Percentiles rank a stretch among this genome's conserved stretches.
phyloP scores from a whole-genome alignment of 2,329 filamentous ascomycete genomes.

The Penicillium capsulatum region DNA sequence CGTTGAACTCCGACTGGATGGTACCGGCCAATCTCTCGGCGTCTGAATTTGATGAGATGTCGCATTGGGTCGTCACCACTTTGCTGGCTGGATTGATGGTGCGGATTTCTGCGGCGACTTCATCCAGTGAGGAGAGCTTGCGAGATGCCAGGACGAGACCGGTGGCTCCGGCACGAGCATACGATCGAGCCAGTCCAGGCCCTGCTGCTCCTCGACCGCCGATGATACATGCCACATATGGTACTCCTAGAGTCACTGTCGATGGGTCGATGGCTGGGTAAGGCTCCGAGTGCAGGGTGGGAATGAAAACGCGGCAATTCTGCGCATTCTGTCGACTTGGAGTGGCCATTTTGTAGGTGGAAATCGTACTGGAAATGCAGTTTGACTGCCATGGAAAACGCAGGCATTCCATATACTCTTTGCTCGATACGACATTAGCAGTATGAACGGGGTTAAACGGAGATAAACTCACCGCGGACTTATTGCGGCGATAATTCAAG shows the following conservation, averaged over 20 bases:
- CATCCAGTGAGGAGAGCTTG: conserved; percentile 26
- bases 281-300: conserved; percentile 14
- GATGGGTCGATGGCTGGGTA: conserved; percentile 21
- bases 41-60: conserved; percentile 27
- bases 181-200: conserved; percentile 31
- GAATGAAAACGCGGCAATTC: conserved; percentile 12
- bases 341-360: too few species aligned
- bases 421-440: too few species aligned
- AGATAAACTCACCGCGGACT: too few species aligned
- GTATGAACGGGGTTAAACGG: too few species aligned
- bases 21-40: conserved; percentile 22
- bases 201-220: conserved; percentile 38
- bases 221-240: conserved; percentile 34
- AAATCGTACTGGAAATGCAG: too few species aligned
- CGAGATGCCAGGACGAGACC: conserved; percentile 35
- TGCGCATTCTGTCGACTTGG: too few species aligned
- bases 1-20: conserved; percentile 9
- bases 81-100: conserved; percentile 20
- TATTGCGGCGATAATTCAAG: too few species aligned
- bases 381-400: too few species aligned
- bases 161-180: conserved; percentile 31
- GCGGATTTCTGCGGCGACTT: conserved; percentile 23
- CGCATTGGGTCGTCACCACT: conserved; percentile 28
- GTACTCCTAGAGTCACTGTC: conserved; percentile 18
- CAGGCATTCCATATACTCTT: too few species aligned